Conservation (phyloP, 306 rosid species). For the Inga laurina region DNA sequence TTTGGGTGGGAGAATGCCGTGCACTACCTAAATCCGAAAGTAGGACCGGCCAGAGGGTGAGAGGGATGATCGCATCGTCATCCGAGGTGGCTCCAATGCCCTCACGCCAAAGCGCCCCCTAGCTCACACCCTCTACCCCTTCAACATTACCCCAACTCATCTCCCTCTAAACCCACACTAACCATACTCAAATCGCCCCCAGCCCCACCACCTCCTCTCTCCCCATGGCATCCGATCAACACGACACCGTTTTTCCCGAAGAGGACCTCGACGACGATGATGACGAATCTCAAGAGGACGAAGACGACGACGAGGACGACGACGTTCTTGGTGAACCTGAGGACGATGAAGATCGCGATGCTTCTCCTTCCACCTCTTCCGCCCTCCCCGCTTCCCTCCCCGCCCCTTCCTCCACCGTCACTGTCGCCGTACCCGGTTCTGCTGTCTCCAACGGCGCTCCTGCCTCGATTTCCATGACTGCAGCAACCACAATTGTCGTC, state of each 20-base stretch:
- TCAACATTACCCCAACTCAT: background rate
- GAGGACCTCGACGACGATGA: conserved; percentile 71
- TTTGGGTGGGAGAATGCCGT: background rate
- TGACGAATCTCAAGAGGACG: conserved; percentile 64
- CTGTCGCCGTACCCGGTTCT: conserved; percentile 47
- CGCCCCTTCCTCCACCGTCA: conserved; percentile 26
- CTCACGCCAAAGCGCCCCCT: background rate
- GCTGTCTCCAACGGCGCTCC: conserved; percentile 29
- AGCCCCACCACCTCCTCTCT: background rate
- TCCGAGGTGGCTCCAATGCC: background rate
- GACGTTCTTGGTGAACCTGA: conserved; percentile 40
- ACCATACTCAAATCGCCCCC: background rate
- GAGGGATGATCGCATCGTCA: background rate
- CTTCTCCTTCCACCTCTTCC: conserved; percentile 48
- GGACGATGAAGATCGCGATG: conserved; percentile 43
- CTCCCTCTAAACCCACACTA: background rate
- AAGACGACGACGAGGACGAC: conserved; percentile 53
- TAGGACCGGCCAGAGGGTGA: no score
- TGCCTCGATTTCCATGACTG: conserved; percentile 26
- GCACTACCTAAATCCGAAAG: background rate
- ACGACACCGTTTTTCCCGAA: conserved; percentile 77
- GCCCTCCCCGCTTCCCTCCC: conserved; percentile 26
- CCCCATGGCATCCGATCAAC: conserved; percentile 60
- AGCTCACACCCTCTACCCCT: background rate
- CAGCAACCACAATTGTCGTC: conserved; percentile 36